Base-by-base conservation (phyloP, 805 yeast species). In the Candida patagonica region DNA sequence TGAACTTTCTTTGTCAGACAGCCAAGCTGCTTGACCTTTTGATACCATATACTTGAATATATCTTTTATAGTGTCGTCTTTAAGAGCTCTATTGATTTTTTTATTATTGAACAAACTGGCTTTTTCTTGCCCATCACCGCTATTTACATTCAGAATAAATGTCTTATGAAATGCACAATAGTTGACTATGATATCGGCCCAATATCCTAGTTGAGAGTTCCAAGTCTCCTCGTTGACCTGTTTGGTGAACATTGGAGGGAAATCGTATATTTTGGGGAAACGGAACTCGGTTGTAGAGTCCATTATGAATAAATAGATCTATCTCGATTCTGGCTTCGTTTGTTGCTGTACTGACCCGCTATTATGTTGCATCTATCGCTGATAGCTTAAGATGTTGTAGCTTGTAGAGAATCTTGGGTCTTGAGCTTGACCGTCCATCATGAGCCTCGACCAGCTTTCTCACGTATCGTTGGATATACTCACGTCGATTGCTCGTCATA, bases 201-300 rank as follows among this genome's bases (percentile, higher is more conserved):
- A 89, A 40, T 81, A 74, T n/a, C 69, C 68, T 12, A 81, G 62
- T 59, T 89, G 98, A 8, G 85, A 78, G 23, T 71, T 69, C 65
- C 83, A 74, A 1, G 92, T 80, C 8, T 82, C 75, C 26, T 77
- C 71, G 51, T 89, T 88, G 17, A 92, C 87, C 61, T 89, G 98
- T 45, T 76, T 70, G 6, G 97, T 92, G 63, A 77, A 89, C 49
- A 89, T 75, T 0, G 98, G 98, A 5, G 96, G 96, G 59, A 87
- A 89, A 27, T 74, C 66, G 52, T 77, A 76, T 15, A 79, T 76
- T 3, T 70, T 57, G 4, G 84, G 82, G 39, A 65, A 66, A 38
- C 39, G 40, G 41, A 48, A 49, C 19, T 15, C 37, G 15, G 29
- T 9, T 12, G 19, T 17, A 6, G 25, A 32, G 13, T 12, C n/a